Evolutionary conservation across 805 yeast genomes (phyloP).

Genomic region (Candida hungchunana): DNA sequence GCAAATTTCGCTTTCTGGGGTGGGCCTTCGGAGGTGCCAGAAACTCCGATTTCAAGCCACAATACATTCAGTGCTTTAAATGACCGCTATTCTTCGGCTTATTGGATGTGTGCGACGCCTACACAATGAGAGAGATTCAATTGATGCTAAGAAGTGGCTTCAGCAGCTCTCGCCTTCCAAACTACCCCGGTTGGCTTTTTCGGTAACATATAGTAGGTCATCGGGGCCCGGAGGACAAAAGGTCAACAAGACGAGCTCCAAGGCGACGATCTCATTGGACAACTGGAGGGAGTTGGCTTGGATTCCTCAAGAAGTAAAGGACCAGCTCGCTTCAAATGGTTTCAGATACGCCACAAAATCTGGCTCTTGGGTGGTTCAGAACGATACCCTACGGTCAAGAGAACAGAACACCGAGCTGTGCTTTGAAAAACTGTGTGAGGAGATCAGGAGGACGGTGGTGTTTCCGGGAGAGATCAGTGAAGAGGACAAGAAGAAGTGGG

Average conservation of each 20-base stretch:
- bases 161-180: conserved; percentile 23
- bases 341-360: conserved; percentile 52
- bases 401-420: conserved; percentile 56
- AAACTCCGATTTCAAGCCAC: no score
- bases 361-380: conserved; percentile 48
- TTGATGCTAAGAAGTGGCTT: conserved; percentile 41
- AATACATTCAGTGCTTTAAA: no score
- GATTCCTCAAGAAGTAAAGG: conserved; percentile 53
- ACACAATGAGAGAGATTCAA: background rate
- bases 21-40: no score
- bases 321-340: conserved; percentile 34
- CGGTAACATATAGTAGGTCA: conserved; percentile 48
- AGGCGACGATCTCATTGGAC: conserved; percentile 55
- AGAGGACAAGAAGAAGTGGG: conserved; percentile 51
- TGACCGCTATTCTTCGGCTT: background rate
- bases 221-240: conserved; percentile 90
- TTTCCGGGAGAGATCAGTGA: conserved; percentile 46
- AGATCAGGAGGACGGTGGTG: conserved; percentile 42
- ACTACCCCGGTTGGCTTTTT: conserved; percentile 45
- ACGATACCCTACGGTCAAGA: conserved; percentile 60
- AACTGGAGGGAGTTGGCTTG: conserved; percentile 47
- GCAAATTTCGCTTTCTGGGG: no score
- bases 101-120: background rate
- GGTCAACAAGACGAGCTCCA: conserved; percentile 65
- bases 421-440: conserved; percentile 50